Base-by-base conservation (phyloP, 805 yeast species). In the Wickerhamiella azymoides region DNA sequence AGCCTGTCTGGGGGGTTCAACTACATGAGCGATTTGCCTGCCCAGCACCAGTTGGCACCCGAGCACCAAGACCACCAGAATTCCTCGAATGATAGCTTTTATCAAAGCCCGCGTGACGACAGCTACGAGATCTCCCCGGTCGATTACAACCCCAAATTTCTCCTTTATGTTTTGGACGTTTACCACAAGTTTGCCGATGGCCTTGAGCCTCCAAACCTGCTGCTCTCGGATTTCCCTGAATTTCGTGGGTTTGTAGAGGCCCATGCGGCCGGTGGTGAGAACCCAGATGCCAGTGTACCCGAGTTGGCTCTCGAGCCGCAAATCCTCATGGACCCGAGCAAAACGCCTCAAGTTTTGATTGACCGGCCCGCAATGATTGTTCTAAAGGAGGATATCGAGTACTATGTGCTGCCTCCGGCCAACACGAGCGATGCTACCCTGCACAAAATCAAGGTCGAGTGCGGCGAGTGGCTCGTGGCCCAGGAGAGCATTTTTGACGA, bases 351-450 rank as follows among this genome's bases (percentile, higher is more conserved):
- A 39, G 76, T 86, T 3, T 66, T 88, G 50, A 77, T 75, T 52
- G 77, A 76, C 50, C 82, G 84, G 53, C 98, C 97, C 0, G 80
- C 95, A 0, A 79, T 92, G 38, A 85, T 92, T 47, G 96, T 89
- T 3, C 69, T 92, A 46, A 71, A 96, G 51, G 98, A 92, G 61
- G 98, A 92, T 62, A 70, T 92, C 53, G 98, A 92, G 60, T 92
- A 76, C 63, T 92, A 88, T 62, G 84, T 93, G 51, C 79, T 92
- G 14, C 93, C 96, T 2, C 40, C 39, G 9, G 30, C 14, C 2
- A 88, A 84, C 37, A 39, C 36, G 62, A 48, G 71, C 1, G 80
- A 81, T 1, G 63, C 77, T 33, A 75, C 78, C 37, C 78, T 86
- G 72, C 73, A 75, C 52, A 68, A 69, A 33, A 66, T 89, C 50